phyloP scores from a whole-genome alignment of 164 flowering plant species.

The Magnolia changhungtana region DNA sequence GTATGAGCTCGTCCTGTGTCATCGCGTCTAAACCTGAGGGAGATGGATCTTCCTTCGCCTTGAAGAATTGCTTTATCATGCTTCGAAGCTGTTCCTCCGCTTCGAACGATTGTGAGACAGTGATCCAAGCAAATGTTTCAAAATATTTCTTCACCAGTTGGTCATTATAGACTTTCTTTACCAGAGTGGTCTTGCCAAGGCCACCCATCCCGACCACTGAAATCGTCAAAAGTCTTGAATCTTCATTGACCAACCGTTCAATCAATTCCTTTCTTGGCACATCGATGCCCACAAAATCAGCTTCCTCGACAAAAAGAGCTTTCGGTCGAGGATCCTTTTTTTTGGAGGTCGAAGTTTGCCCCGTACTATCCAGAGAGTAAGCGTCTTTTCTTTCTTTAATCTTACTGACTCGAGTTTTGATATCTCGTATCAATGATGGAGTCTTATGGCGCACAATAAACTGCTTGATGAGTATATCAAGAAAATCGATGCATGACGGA shows the following conservation, averaged over 20 bases:
- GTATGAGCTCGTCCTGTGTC: conserved; percentile 24
- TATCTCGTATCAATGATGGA: neutral
- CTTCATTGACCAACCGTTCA: conserved; percentile 23
- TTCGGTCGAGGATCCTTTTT: neutral
- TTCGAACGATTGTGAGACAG: conserved; percentile 7
- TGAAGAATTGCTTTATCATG: neutral
- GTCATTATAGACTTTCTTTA: conserved; percentile 13
- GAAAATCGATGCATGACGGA: neutral
- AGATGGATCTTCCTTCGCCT: no score
- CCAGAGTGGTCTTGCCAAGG: conserved; percentile 22
- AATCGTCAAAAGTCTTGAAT: neutral
- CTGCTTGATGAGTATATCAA: neutral
- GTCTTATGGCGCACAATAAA: neutral
- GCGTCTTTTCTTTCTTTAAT: neutral
- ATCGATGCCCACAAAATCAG: neutral
- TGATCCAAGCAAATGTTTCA: conserved; percentile 19
- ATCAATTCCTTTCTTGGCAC: neutral
- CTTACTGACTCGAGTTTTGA: neutral
- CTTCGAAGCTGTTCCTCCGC: neutral
- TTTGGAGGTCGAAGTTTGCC: neutral
- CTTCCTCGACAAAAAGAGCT: neutral
- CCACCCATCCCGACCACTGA: conserved; percentile 20
- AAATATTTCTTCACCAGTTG: neutral
- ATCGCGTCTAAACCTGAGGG: conserved; percentile 5
- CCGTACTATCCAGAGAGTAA: neutral